Conservation (phyloP, 1,284 basidiomycete species). For the Cutaneotrichosporon sp. region DNA sequence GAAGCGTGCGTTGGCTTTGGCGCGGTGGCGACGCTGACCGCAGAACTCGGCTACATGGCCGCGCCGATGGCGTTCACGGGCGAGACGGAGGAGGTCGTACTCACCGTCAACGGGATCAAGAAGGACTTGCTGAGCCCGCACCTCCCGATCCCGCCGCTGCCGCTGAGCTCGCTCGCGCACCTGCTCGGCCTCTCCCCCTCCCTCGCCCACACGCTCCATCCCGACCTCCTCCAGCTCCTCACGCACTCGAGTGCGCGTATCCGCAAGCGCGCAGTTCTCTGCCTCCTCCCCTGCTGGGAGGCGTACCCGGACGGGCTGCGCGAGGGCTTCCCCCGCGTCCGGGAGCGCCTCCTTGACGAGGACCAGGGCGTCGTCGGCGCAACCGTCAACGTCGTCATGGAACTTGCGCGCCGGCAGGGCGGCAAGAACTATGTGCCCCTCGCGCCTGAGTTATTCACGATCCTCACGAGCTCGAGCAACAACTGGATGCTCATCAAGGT, state of each 20-base stretch:
- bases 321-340: constrained; percentile 68
- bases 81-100: constrained; percentile 95
- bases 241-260: constrained; percentile 87
- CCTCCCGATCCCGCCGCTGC: constrained; percentile 74
- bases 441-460: constrained; percentile 89
- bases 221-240: constrained; percentile 83
- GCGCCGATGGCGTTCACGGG: constrained; percentile 89
- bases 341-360: constrained; percentile 82
- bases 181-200: constrained; percentile 87
- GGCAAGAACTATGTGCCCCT: constrained; percentile 77
- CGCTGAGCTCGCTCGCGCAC: constrained; percentile 83
- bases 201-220: constrained; percentile 81
- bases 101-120: constrained; percentile 96
- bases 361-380: constrained; percentile 90
- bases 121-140: constrained; percentile 84
- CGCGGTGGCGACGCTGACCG: background rate
- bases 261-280: constrained; percentile 83
- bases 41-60: constrained; percentile 89
- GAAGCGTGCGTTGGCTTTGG: constrained; percentile 59
- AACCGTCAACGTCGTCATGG: constrained; percentile 91
- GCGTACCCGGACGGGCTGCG: constrained; percentile 75
- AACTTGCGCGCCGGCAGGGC: constrained; percentile 73
- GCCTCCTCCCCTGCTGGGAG: constrained; percentile 73
- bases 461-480: constrained; percentile 92
- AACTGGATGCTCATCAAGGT: constrained; percentile 99